Conservation (phyloP, 345 rosid genomes). For the sweet orange (Citrus sinensis) region DNA sequence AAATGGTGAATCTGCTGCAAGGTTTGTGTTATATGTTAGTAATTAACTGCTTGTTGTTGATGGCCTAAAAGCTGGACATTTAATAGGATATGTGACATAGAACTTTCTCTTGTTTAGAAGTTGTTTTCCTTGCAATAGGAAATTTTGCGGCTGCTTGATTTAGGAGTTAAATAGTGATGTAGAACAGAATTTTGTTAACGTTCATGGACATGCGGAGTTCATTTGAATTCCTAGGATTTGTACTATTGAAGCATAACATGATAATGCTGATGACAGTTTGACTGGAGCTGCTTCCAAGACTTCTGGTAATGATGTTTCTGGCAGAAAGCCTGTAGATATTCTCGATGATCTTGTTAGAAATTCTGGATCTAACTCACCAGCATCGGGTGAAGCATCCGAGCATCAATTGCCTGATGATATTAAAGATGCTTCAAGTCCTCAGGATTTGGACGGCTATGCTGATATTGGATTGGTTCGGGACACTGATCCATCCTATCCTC, state of each 20-base stretch:
- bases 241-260: slow-evolving; percentile 1
- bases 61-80: not conserved
- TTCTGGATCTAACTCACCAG: slow-evolving; percentile 58
- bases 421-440: slow-evolving; percentile 49
- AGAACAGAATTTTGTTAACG: not conserved
- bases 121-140: not conserved
- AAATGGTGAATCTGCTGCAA: slow-evolving; percentile 44
- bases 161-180: not conserved
- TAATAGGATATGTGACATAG: not conserved
- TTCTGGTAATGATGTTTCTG: slow-evolving; percentile 39
- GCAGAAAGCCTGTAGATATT: slow-evolving; percentile 40
- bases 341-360: slow-evolving; percentile 49
- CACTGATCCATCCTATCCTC: slow-evolving; percentile 50
- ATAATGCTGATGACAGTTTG: slow-evolving; percentile 42
- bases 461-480: slow-evolving; percentile 56
- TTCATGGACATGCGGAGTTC: not conserved
- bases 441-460: slow-evolving; percentile 47
- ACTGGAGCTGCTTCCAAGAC: slow-evolving; percentile 39
- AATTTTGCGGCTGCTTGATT: not conserved
- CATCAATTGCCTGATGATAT: slow-evolving; percentile 56
- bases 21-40: slow-evolving; percentile 38
- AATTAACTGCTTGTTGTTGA: slow-evolving; percentile 2
- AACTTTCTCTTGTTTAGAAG: not conserved
- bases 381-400: slow-evolving; percentile 49
- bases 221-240: not conserved